Evolutionary conservation across 78 protist genomes (phyloP).

Genomic region (Dictyostelium purpureum): DNA sequence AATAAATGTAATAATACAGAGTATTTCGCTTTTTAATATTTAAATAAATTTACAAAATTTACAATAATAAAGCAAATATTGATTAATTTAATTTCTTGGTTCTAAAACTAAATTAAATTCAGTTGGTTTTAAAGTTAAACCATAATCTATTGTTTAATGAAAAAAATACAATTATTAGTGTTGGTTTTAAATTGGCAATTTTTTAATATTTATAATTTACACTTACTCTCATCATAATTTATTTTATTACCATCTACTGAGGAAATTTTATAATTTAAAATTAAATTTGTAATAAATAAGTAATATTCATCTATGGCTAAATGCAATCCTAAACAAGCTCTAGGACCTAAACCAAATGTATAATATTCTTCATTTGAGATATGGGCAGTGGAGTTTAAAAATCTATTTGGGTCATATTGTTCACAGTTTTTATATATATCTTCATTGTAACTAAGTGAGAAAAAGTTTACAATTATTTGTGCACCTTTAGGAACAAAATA

Average conservation of each 20-base stretch:
- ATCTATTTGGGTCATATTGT: slow-evolving; percentile 20
- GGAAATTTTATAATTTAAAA: not conserved
- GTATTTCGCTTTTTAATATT: too few species aligned
- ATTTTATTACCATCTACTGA: not conserved
- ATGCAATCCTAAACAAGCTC: slow-evolving; percentile 9
- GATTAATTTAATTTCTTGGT: too few species aligned
- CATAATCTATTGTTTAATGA: too few species aligned
- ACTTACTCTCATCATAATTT: slow-evolving; percentile 13
- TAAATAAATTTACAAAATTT: too few species aligned
- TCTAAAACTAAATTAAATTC: too few species aligned
- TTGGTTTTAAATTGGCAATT: too few species aligned
- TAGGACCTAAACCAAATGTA: not conserved
- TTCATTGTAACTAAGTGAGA: not conserved
- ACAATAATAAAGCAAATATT: too few species aligned
- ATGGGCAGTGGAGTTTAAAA: not conserved
- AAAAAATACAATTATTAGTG: too few species aligned
- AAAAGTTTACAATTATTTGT: not conserved
- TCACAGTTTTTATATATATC: not conserved
- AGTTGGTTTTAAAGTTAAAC: too few species aligned
- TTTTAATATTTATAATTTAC: too few species aligned
- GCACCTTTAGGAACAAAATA: slow-evolving; percentile 36
- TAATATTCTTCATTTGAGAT: not conserved
- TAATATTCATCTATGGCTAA: slow-evolving; percentile 44
- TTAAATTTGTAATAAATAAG: not conserved
- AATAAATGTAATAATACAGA: too few species aligned